phyloP scores from a whole-genome alignment of 768 basidiomycete species.

The Mycena vulgaris region DNA sequence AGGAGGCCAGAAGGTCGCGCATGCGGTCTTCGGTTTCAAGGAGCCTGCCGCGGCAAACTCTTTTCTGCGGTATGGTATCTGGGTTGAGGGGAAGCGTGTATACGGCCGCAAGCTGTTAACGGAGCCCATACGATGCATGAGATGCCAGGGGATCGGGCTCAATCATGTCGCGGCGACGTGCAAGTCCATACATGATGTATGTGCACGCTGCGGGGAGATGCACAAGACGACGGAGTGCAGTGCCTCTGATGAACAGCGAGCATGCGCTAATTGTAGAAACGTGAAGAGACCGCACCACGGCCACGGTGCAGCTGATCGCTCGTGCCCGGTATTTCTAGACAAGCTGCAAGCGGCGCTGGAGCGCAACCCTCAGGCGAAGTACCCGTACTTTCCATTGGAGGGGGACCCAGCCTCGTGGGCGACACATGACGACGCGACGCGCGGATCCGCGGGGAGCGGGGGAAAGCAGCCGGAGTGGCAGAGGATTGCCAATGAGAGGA shows the following conservation, averaged over 20 bases:
- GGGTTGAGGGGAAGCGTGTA: slow-evolving; percentile 36
- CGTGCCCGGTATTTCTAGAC: neutral
- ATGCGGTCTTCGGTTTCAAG: slow-evolving; percentile 30
- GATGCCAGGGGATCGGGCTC: slow-evolving; percentile 32
- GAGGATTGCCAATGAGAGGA: neutral
- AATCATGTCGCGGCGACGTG: slow-evolving; percentile 40
- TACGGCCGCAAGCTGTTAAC: slow-evolving; percentile 28
- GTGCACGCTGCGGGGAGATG: slow-evolving; percentile 36
- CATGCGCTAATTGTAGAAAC: neutral
- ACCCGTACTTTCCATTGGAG: neutral
- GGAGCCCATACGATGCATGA: slow-evolving; percentile 38
- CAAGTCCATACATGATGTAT: slow-evolving; percentile 10
- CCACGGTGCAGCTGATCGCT: neutral
- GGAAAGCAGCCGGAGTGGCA: neutral
- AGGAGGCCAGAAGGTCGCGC: slow-evolving; percentile 34
- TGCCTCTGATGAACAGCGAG: neutral
- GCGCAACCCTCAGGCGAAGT: neutral
- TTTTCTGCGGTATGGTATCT: slow-evolving; percentile 21
- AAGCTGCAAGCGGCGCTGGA: neutral
- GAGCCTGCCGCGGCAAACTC: slow-evolving; percentile 32
- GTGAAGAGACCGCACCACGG: neutral
- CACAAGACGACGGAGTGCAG: slow-evolving; percentile 26
- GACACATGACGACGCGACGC: neutral
- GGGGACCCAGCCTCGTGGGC: neutral
- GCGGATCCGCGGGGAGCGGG: neutral